Evolutionary conservation across 495 filamentous ascomycete genomes (phyloP).

Genomic region (Bathelium albidoporum): DNA sequence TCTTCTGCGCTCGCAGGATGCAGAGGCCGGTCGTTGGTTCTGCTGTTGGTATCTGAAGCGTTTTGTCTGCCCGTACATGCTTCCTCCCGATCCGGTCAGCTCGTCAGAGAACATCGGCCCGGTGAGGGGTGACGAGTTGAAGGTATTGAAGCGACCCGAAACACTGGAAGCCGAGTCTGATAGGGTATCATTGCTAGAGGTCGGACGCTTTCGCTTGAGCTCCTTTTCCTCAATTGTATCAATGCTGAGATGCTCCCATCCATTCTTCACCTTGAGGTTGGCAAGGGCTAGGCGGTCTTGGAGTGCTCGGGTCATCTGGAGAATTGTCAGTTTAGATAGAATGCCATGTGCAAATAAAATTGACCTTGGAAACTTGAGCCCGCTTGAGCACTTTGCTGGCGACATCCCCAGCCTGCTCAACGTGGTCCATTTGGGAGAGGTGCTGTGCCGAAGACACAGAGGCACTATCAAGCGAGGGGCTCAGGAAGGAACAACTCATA

Average conservation of each 20-base stretch:
- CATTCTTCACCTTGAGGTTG: conserved; percentile 91
- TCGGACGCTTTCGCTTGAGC: conserved; percentile 51
- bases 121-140: conserved; percentile 52
- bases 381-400: conserved; percentile 59
- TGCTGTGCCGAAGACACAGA: neutral
- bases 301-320: conserved; percentile 77
- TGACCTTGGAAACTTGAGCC: conserved; percentile 78
- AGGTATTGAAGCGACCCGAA: conserved; percentile 44
- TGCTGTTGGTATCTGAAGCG: conserved; percentile 41
- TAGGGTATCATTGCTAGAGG: conserved; percentile 50
- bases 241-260: conserved; percentile 67
- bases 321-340: conserved; percentile 9
- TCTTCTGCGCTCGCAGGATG: conserved; percentile 48
- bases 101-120: conserved; percentile 61
- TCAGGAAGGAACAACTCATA: neutral
- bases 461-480: neutral
- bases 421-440: neutral
- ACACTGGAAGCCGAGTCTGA: conserved; percentile 78
- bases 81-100: conserved; percentile 40
- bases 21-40: conserved; percentile 33
- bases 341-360: conserved; percentile 13
- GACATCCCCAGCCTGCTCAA: conserved; percentile 48
- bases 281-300: conserved; percentile 90
- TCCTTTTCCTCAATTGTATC: conserved; percentile 69
- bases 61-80: conserved; percentile 28